phyloP scores from a whole-genome alignment of 306 rosid species.

The Cicer arietinum region DNA sequence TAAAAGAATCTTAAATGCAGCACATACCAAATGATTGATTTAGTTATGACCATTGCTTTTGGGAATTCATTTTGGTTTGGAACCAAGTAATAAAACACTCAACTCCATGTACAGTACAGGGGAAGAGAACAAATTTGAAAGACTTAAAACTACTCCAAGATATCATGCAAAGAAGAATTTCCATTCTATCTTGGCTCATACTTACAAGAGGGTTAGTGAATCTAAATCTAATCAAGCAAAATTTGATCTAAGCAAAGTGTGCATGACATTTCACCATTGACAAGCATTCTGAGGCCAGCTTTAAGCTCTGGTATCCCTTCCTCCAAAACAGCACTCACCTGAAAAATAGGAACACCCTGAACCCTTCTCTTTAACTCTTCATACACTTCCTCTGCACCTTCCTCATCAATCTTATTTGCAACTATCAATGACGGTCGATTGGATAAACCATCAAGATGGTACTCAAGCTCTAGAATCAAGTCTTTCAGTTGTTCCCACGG shows the following conservation, averaged over 20 bases:
- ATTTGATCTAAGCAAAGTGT: conserved; percentile 63
- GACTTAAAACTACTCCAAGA: not conserved
- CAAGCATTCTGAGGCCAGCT: conserved; percentile 77
- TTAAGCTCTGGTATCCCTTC: conserved; percentile 85
- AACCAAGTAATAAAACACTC: conserved; percentile 2
- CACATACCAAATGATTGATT: conserved; percentile 3
- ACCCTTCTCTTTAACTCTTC: conserved; percentile 75
- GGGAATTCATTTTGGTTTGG: conserved; percentile 20
- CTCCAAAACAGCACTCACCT: conserved; percentile 84
- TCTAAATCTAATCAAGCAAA: conserved; percentile 67
- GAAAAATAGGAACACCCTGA: conserved; percentile 72
- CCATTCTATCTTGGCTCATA: not conserved
- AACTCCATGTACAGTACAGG: not conserved
- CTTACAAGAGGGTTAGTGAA: conserved; percentile 6
- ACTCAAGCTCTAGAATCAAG: conserved; percentile 80
- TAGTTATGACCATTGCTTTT: not conserved
- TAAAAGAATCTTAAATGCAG: not conserved
- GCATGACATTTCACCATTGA: conserved; percentile 65
- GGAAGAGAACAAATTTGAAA: not conserved
- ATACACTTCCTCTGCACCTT: conserved; percentile 72
- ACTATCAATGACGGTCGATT: conserved; percentile 77
- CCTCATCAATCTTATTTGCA: conserved; percentile 92
- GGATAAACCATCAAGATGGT: conserved; percentile 84
- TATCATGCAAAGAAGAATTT: not conserved
- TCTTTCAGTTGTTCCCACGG: conserved; percentile 92